phyloP scores from a whole-genome alignment of 2,329 filamentous ascomycete genomes.

The Botrytis elliptica region DNA sequence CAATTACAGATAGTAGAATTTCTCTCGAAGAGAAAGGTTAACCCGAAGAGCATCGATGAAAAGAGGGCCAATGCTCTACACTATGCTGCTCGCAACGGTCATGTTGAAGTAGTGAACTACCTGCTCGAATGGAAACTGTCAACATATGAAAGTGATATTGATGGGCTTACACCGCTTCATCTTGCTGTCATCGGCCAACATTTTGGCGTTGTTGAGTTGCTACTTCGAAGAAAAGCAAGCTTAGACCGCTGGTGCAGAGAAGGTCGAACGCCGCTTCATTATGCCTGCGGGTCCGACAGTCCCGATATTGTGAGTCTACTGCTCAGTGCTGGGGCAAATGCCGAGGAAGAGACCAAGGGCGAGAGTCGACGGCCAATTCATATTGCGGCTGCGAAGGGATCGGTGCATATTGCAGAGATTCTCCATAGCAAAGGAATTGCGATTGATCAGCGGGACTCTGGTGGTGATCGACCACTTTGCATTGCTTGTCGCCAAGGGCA shows the following conservation, averaged over 20 bases:
- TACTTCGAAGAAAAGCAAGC: constrained; percentile 10
- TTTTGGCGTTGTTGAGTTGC: constrained; percentile 12
- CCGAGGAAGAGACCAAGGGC: constrained; percentile 11
- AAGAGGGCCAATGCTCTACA: constrained; percentile 2
- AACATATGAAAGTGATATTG: constrained; percentile 8
- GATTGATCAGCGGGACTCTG: constrained; percentile 3
- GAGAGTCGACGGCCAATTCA: constrained; percentile 21
- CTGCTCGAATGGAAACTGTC: constrained; percentile 15
- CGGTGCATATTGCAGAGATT: constrained; percentile 2
- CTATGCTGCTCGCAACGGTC: neutral
- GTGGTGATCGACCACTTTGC: constrained; percentile 14
- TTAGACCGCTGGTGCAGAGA: constrained; percentile 7
- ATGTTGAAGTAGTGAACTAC: constrained; percentile 13
- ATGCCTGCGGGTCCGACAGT: constrained; percentile 18
- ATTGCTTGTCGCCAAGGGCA: constrained; percentile 23
- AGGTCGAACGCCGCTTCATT: constrained; percentile 23
- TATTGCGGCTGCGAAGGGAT: constrained; percentile 21
- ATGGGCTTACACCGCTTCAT: constrained; percentile 22
- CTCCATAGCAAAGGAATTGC: neutral
- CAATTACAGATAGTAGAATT: constrained; percentile 14
- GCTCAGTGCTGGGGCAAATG: constrained; percentile 18
- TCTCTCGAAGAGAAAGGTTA: constrained; percentile 15
- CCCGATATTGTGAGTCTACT: constrained; percentile 22
- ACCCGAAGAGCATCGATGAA: neutral
- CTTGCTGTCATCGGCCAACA: constrained; percentile 13